phyloP scores from a whole-genome alignment of 2,329 filamentous ascomycete genomes.

The Fusarium praegraminearum region DNA sequence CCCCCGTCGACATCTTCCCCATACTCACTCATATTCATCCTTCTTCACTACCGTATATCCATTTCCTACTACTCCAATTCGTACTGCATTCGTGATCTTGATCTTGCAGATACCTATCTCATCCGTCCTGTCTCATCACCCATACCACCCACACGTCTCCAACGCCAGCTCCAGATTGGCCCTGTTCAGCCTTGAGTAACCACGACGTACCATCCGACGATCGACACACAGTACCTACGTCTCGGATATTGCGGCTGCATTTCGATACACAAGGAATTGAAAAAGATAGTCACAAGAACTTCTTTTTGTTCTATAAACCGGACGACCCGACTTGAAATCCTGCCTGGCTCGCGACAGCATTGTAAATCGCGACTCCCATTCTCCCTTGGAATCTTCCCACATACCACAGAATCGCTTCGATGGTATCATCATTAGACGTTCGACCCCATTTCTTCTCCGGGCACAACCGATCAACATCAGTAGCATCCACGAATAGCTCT shows the following conservation, averaged over 20 bases:
- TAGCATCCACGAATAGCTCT: slow-evolving; percentile 26
- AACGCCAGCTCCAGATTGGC: slow-evolving; percentile 41
- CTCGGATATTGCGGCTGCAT: slow-evolving; percentile 23
- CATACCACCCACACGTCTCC: slow-evolving; percentile 42
- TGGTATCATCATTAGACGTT: slow-evolving; percentile 52
- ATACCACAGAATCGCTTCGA: slow-evolving; percentile 44
- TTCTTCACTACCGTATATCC: slow-evolving; percentile 4
- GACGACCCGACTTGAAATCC: background rate
- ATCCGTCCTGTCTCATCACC: background rate
- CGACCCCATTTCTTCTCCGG: slow-evolving; percentile 46
- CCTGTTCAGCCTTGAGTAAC: slow-evolving; percentile 29
- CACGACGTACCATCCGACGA: slow-evolving; percentile 27
- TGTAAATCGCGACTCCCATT: slow-evolving; percentile 10
- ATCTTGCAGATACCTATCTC: slow-evolving; percentile 25
- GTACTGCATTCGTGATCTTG: slow-evolving; percentile 8
- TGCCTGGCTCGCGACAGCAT: slow-evolving; percentile 26
- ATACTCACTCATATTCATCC: slow-evolving; percentile 3
- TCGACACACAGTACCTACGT: slow-evolving; percentile 36
- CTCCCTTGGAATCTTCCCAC: slow-evolving; percentile 5
- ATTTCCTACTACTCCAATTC: slow-evolving; percentile 3
- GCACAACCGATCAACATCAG: slow-evolving; percentile 44
- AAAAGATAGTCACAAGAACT: slow-evolving; percentile 21
- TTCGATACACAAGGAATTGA: slow-evolving; percentile 14
- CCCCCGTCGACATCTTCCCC: slow-evolving; percentile 13
- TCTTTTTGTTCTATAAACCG: slow-evolving; percentile 1